Base-by-base conservation (phyloP, 768 basidiomycete species). In the Clathrus columnatus region DNA sequence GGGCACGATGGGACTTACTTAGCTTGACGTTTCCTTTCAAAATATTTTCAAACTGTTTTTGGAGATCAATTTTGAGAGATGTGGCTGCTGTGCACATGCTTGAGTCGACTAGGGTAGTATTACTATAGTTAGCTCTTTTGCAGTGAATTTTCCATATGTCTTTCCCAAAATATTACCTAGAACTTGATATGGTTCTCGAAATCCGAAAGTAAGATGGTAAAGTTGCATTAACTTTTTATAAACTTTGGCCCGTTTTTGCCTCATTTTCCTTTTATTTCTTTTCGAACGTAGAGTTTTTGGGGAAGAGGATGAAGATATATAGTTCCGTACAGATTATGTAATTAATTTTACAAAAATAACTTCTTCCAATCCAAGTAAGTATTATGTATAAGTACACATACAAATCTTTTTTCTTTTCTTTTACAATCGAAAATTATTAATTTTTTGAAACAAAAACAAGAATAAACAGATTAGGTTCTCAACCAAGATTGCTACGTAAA, bases 221-320 rank as follows among this genome's bases (percentile, higher is more conserved):
- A 94, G 72, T 16, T 83, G 78, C 94, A 99, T 98, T 51, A 95
- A 86, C 67, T 92, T 92, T 61, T 86, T 81, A 71, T 97, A 97
- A 0, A 85, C 81, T 70, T 99, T 99, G 24, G 93, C 91, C 67
- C 96, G 79, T 72, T 91, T 96, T 72, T 96, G 91, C 54, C 93
- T 78, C 96, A 99, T 99, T 24, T 50, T 64, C 50, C 44, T 41
- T 17, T 11, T 18, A 47, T 17, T 24, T 4, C n/a, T 30, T 20
- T 14, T 10, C 4, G 26, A 28, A 14, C 5, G 2, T 4, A 36
- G n/a, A 8, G 36, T 14, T 14, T 14, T n/a, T 36, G 36, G 36
- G 36, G 7, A 36, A 32, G 30, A 32, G 30, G 16, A 36, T 14
- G n/a, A 14, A 36, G 36, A 36, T n/a, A n/a, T n/a, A 36, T 36